Percentiles rank a stretch among this genome's conserved stretches.
Evolutionary conservation across 805 yeast species (phyloP).

Genomic region (Priceomyces melissophilus): DNA sequence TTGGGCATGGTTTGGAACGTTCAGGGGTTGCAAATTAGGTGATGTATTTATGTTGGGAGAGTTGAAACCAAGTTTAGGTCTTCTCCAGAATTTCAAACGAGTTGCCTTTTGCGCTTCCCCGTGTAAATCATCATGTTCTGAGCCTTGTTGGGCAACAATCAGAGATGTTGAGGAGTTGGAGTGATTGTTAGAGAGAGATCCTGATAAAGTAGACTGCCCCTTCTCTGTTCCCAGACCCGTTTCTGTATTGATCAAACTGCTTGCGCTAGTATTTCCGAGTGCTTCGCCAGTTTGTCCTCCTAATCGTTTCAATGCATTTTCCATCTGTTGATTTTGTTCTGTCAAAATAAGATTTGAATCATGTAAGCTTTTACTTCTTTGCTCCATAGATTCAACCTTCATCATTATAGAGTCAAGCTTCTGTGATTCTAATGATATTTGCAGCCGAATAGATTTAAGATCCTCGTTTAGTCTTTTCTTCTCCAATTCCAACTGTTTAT

Average conservation of each 20-base stretch:
- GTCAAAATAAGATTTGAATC: constrained; percentile 21
- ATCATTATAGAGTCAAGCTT: constrained; percentile 41
- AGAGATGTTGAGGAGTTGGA: constrained; percentile 18
- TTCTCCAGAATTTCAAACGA: constrained; percentile 42
- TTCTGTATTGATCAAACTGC: constrained; percentile 3
- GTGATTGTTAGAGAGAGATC: constrained; percentile 5
- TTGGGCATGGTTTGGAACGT: neutral
- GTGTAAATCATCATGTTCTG: constrained; percentile 9
- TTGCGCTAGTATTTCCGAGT: neutral
- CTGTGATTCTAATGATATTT: constrained; percentile 38
- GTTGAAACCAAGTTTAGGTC: constrained; percentile 34
- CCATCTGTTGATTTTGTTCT: constrained; percentile 17
- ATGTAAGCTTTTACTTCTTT: constrained; percentile 43
- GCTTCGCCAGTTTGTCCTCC: constrained; percentile 1
- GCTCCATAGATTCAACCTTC: constrained; percentile 51
- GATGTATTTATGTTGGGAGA: constrained; percentile 10
- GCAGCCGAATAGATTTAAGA: constrained; percentile 38
- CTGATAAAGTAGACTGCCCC: constrained; percentile 2
- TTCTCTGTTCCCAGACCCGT: constrained; percentile 1
- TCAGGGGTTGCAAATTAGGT: constrained; percentile 2
- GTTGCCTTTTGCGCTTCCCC: constrained; percentile 39
- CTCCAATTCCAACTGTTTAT: constrained; percentile 25
- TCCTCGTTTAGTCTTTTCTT: constrained; percentile 16
- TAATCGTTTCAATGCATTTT: constrained; percentile 3
- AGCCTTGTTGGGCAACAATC: neutral